Percentiles rank a stretch among this genome's conserved stretches.
phyloP scores from a whole-genome alignment of 352 stramenopile species.

The Phytopythium litorale region DNA sequence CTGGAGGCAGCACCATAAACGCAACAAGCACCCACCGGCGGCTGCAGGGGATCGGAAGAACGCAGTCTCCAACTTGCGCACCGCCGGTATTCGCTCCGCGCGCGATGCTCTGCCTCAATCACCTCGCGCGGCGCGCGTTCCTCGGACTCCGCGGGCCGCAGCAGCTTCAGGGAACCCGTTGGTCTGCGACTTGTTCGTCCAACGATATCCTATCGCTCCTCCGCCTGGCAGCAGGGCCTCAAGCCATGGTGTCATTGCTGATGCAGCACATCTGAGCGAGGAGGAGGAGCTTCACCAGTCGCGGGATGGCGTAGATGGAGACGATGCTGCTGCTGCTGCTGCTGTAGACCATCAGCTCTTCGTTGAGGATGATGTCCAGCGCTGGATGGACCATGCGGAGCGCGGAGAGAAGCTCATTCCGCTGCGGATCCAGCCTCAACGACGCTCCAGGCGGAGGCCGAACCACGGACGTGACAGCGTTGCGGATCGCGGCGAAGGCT shows the following conservation, averaged over 20 bases:
- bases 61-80: conserved; percentile 1
- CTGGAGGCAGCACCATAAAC: conserved; percentile 20
- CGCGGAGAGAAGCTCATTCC: neutral
- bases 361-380: neutral
- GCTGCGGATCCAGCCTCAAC: neutral
- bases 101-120: neutral
- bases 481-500: neutral
- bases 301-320: neutral
- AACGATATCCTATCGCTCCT: neutral
- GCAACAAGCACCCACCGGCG: neutral
- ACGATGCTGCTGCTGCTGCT: neutral
- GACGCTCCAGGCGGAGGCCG: no score
- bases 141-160: neutral
- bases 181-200: conserved; percentile 19
- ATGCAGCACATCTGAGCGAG: neutral
- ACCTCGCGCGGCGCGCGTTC: neutral
- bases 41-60: neutral
- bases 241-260: neutral
- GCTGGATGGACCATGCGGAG: conserved; percentile 4
- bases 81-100: neutral
- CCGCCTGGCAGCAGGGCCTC: neutral
- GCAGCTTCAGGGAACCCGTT: neutral
- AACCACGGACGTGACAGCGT: neutral
- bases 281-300: neutral
- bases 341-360: neutral